Evolutionary conservation across 2,329 filamentous ascomycete genomes (phyloP).

Genomic region (Botrytis cinerea): DNA sequence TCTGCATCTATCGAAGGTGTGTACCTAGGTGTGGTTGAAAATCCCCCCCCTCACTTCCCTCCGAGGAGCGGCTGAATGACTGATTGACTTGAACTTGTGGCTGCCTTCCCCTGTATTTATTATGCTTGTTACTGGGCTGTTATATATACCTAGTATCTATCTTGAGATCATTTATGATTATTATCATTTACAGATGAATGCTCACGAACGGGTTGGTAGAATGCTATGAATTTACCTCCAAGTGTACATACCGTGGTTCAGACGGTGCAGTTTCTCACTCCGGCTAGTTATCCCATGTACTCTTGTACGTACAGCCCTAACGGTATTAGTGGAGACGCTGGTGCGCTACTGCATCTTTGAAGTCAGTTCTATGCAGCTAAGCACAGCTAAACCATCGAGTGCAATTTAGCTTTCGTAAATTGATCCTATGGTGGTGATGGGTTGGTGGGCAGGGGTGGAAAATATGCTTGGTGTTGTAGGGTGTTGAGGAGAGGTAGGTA

Average conservation of each 20-base stretch:
- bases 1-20: background rate
- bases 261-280: background rate
- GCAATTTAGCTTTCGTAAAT: background rate
- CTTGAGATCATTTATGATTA: background rate
- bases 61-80: conserved; percentile 12
- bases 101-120: background rate
- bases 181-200: background rate
- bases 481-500: background rate
- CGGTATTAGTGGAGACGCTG: background rate
- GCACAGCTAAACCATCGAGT: background rate
- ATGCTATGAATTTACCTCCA: background rate
- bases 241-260: background rate
- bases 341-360: background rate
- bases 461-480: background rate
- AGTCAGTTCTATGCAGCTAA: background rate
- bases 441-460: background rate
- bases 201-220: background rate
- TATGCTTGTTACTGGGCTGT: background rate
- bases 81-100: background rate
- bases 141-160: background rate
- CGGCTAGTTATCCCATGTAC: background rate
- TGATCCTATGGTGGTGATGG: background rate
- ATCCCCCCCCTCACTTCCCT: background rate
- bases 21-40: background rate
- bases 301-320: conserved; percentile 14